phyloP scores from a whole-genome alignment of 371 early-diverging fungal species.

The Rhizopus microsporus region DNA sequence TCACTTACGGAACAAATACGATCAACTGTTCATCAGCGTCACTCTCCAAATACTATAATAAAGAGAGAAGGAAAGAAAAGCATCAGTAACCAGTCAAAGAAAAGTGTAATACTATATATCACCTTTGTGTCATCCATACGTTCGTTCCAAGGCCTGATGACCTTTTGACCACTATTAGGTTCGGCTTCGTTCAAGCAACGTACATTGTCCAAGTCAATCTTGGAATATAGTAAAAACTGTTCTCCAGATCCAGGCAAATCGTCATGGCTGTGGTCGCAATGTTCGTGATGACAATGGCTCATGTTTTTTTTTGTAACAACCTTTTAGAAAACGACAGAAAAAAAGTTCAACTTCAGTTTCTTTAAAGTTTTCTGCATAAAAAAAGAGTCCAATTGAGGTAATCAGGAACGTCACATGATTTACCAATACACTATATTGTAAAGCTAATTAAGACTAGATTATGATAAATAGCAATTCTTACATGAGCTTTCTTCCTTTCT shows the following conservation, averaged over 20 bases:
- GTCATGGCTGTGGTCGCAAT: conserved; percentile 82
- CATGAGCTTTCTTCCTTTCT: too few relatives aligned
- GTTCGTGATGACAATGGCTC: conserved; percentile 51
- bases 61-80: not conserved
- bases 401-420: too few relatives aligned
- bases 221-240: conserved; percentile 77
- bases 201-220: conserved; percentile 81
- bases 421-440: too few relatives aligned
- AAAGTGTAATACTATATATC: conserved; percentile 3
- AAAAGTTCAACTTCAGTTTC: not conserved
- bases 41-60: conserved; percentile 70
- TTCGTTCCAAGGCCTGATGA: conserved; percentile 88
- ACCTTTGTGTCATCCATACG: conserved; percentile 72
- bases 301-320: conserved; percentile 3
- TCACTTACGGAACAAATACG: conserved; percentile 80
- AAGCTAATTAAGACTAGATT: too few relatives aligned
- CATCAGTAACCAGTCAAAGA: not conserved
- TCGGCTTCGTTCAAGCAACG: conserved; percentile 80
- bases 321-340: not conserved
- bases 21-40: conserved; percentile 93
- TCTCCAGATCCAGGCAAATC: conserved; percentile 65
- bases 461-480: too few relatives aligned
- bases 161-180: conserved; percentile 64
- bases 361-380: too few relatives aligned
- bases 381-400: too few relatives aligned